Base-by-base conservation (phyloP, 495 filamentous ascomycete species). In the Podospora pseudocomata region DNA sequence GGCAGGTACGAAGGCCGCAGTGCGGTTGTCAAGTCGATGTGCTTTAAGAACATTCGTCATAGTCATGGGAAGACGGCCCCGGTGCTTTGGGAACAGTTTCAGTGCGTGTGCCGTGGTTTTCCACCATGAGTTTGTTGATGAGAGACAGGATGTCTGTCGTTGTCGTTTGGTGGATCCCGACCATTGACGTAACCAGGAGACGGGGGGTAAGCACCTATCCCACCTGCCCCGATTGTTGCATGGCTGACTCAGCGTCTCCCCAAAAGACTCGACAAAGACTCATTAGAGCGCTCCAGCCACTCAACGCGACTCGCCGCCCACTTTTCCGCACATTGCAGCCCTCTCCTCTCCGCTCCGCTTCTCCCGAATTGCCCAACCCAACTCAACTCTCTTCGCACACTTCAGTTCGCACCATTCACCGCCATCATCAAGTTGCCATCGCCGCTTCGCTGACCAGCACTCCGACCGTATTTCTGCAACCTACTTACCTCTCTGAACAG, bases 11-110 rank as follows among this genome's bases (percentile, higher is more conserved):
- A 88, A 57, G 95, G 95, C 82, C 96, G 91, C 75, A 97, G 87
- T 68, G 95, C 95, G 79, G 93, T 96, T 7, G 96, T 98, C 72
- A 99, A 86, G 80, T 97, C 94, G 74, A 98, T 84, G 74, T 89
- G 88, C 84, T 94, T 94, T 86, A 97, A 88, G 84, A 94, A 94
- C 93, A 96, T 96, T 85, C 92, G 92, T 81, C 87, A 86, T 87
- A 79, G 67, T 73, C 67, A 66, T 67, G 71, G 70, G 71, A 72
- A 69, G 60, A 63, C 64, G 68, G 66, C 75, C 72, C 72, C 67
- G 65, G 64, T 23, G 26, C 63, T 56, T 44, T 65, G 54, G 23
- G 68, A n/a, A 27, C 13, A 32, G 5, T 49, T 16, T 1, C 39
- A 49, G 39, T 49, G 30, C 4, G 39, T 49, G 39, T 49, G 39